Conservation (phyloP, 306 rosid species). For the Potentilla sterilis region DNA sequence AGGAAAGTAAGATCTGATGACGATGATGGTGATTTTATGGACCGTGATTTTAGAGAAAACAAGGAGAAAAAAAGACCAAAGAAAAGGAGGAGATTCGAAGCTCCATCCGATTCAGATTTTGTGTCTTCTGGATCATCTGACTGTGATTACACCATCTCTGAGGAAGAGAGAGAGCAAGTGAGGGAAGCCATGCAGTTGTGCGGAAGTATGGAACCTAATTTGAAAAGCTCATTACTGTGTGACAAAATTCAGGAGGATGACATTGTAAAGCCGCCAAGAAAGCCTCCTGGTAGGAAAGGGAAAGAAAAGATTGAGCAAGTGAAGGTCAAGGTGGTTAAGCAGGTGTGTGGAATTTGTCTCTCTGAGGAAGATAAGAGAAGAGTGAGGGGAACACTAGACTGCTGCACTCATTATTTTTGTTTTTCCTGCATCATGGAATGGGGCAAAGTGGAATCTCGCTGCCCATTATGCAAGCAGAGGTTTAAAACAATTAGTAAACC, state of each 20-base stretch:
- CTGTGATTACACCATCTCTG: constrained; percentile 79
- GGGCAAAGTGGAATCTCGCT: constrained; percentile 97
- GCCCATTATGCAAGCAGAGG: constrained; percentile 99
- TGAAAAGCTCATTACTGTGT: constrained; percentile 47
- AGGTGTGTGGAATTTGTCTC: constrained; percentile 89
- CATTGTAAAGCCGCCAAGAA: constrained; percentile 39
- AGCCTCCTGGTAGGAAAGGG: constrained; percentile 66
- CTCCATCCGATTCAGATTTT: constrained; percentile 50
- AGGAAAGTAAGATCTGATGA: constrained; percentile 38
- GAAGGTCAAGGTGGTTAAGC: constrained; percentile 62
- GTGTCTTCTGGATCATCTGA: constrained; percentile 59
- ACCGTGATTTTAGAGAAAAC: constrained; percentile 31
- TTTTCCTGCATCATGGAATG: constrained; percentile 95
- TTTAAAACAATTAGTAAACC: constrained; percentile 79
- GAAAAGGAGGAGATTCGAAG: constrained; percentile 40
- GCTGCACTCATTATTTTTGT: constrained; percentile 94
- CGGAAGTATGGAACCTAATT: constrained; percentile 41
- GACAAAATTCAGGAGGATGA: constrained; percentile 36
- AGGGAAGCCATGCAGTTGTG: constrained; percentile 78
- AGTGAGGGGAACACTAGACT: constrained; percentile 79
- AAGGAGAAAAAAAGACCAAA: constrained; percentile 33
- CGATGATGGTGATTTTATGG: constrained; percentile 42
- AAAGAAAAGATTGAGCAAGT: constrained; percentile 81
- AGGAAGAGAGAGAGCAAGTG: constrained; percentile 96
- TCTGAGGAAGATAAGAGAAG: constrained; percentile 91